These are phyloP conservation scores for Macrophomina pseudophaseolina DNA, from an alignment of 2,329 filamentous ascomycete genomes.

Conservation along the genomic window DNA sequence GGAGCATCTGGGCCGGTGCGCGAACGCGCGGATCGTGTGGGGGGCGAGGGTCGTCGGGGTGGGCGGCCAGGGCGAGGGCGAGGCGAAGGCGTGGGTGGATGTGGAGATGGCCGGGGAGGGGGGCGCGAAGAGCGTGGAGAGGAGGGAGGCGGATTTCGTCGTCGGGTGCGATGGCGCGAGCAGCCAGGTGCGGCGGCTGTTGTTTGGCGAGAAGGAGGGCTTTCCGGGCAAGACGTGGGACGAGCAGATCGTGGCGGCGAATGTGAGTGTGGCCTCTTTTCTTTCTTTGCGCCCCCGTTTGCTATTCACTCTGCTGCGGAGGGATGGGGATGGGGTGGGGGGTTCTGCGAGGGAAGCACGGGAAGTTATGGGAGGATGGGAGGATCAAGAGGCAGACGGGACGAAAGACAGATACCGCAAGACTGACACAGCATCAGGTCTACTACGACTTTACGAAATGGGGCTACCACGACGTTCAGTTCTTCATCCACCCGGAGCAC, in stretches of 20 bases:
- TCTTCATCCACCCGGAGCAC: conserved; percentile 66
- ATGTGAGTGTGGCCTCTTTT: conserved; percentile 49
- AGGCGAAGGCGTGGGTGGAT: conserved; percentile 36
- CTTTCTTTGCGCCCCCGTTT: too few species aligned
- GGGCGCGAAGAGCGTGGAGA: conserved; percentile 26
- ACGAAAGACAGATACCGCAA: neutral
- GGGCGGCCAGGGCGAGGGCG: conserved; percentile 38
- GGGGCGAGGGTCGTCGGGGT: conserved; percentile 39
- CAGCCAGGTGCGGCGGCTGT: conserved; percentile 38
- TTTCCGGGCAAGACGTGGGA: conserved; percentile 67
- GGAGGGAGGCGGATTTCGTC: conserved; percentile 38
- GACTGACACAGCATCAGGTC: conserved; percentile 48
- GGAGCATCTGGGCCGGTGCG: conserved; percentile 34
- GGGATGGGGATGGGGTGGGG: neutral
- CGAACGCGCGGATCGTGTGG: conserved; percentile 38
- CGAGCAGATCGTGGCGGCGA: conserved; percentile 66
- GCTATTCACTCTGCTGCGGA: neutral
- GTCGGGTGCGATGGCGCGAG: conserved; percentile 44
- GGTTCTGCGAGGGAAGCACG: neutral
- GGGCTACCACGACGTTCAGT: conserved; percentile 62
- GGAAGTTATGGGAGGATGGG: neutral
- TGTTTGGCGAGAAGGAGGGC: conserved; percentile 39
- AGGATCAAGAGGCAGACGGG: too few species aligned
- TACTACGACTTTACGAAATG: conserved; percentile 63
- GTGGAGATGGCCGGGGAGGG: conserved; percentile 32